phyloP scores from a whole-genome alignment of 2,329 filamentous ascomycete species.

The Dactylellina cionopaga region DNA sequence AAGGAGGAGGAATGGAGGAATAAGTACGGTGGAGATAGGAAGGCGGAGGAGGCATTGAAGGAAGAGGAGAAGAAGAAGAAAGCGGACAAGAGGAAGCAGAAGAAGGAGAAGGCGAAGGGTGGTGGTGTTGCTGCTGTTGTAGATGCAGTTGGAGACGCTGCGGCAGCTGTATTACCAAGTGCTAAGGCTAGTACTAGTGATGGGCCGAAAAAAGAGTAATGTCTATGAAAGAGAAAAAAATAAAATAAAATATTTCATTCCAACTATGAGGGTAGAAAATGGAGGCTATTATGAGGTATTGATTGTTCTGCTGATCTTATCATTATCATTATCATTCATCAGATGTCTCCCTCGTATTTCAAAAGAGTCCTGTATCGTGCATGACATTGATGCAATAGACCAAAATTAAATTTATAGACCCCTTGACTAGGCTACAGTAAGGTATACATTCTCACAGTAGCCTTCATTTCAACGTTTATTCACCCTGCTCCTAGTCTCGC shows the following conservation, averaged over 20 bases:
- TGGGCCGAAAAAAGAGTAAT: neutral
- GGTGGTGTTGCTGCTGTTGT: neutral
- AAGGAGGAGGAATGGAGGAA: conserved; percentile 86
- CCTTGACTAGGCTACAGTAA: too few relatives aligned
- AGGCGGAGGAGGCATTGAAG: conserved; percentile 62
- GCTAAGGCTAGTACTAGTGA: neutral
- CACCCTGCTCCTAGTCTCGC: too few relatives aligned
- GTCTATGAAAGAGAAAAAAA: neutral
- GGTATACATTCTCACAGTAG: neutral
- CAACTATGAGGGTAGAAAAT: too few relatives aligned
- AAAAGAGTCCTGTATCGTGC: neutral
- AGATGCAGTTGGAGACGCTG: conserved; percentile 11
- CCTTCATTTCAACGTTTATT: too few relatives aligned
- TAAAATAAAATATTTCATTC: too few relatives aligned
- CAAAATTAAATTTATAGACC: too few relatives aligned
- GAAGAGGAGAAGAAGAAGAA: conserved; percentile 60
- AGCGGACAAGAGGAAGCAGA: conserved; percentile 76
- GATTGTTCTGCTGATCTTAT: neutral
- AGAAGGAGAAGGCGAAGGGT: conserved; percentile 67
- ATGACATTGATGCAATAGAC: conserved; percentile 6
- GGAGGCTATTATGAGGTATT: neutral
- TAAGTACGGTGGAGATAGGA: conserved; percentile 72
- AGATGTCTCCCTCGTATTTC: conserved; percentile 19
- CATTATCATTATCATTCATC: neutral
- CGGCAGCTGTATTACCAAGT: neutral